Evolutionary conservation across 2,329 filamentous ascomycete species (phyloP).

Genomic region (Purpureocillium lavendulum): DNA sequence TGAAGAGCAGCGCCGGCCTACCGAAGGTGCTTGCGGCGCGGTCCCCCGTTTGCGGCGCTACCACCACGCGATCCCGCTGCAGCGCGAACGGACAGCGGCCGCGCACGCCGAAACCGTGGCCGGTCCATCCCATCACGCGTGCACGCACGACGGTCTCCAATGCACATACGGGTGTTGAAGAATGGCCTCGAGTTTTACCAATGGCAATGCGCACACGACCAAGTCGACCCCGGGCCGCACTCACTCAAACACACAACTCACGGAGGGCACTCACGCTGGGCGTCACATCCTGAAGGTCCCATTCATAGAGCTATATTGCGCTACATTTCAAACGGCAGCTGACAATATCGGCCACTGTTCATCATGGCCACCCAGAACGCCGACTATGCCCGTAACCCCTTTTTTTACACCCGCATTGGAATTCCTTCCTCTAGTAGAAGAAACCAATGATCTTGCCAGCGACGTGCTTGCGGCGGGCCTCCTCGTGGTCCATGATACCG

Average conservation of each 20-base stretch:
- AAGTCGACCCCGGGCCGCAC: too few relatives aligned
- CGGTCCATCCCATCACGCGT: too few relatives aligned
- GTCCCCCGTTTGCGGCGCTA: too few relatives aligned
- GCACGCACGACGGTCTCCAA: too few relatives aligned
- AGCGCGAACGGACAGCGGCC: too few relatives aligned
- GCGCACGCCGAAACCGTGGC: too few relatives aligned
- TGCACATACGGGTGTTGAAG: too few relatives aligned
- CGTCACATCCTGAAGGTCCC: slow-evolving; percentile 2
- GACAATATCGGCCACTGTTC: slow-evolving; percentile 26
- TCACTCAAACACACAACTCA: neutral
- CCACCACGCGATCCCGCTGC: too few relatives aligned
- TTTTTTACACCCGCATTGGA: slow-evolving; percentile 14
- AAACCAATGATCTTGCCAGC: slow-evolving; percentile 99
- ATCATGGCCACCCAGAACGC: slow-evolving; percentile 25
- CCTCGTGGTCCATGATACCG: slow-evolving; percentile 99
- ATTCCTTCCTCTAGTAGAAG: slow-evolving; percentile 71
- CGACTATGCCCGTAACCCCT: slow-evolving; percentile 22
- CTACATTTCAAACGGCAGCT: slow-evolving; percentile 12
- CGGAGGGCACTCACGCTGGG: neutral
- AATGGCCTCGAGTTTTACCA: too few relatives aligned
- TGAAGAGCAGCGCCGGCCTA: too few relatives aligned
- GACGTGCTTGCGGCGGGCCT: slow-evolving; percentile 98
- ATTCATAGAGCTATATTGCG: slow-evolving; percentile 14
- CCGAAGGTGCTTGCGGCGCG: too few relatives aligned
- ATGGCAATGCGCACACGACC: too few relatives aligned